Evolutionary conservation across 75 land plant species (phyloP).

Genomic region (Pinus tabuliformis): DNA sequence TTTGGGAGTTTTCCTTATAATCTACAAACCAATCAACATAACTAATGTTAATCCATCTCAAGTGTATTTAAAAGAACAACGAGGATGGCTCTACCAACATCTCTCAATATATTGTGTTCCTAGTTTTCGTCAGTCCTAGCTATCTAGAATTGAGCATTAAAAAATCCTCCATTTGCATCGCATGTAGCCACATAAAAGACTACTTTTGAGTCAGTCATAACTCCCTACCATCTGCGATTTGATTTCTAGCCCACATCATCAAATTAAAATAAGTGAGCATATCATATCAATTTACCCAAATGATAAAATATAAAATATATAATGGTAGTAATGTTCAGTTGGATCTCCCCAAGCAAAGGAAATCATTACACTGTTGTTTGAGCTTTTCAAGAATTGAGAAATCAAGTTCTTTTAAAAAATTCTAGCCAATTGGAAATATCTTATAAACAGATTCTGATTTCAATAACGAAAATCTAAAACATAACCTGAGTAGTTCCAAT

Average conservation of each 20-base stretch:
- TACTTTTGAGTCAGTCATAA: background rate
- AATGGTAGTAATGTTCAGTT: too few relatives aligned
- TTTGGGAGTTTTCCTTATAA: conserved; percentile 27
- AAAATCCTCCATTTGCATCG: background rate
- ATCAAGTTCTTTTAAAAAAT: too few relatives aligned
- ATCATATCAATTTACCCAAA: too few relatives aligned
- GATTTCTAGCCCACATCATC: background rate
- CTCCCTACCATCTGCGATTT: background rate
- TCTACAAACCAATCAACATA: conserved; percentile 18
- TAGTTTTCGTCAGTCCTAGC: background rate
- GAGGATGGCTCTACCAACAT: background rate
- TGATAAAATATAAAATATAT: too few relatives aligned
- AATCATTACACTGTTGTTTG: background rate
- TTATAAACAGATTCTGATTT: too few relatives aligned
- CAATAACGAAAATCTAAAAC: too few relatives aligned
- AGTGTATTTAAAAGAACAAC: background rate
- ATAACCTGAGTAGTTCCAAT: too few relatives aligned
- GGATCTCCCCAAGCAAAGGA: background rate
- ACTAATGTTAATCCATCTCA: too few relatives aligned
- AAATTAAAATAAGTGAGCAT: background rate
- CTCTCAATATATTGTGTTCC: background rate
- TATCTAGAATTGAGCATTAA: background rate
- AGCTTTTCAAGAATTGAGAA: too few relatives aligned
- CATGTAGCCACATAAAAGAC: background rate
- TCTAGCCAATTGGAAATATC: too few relatives aligned